A percentile compares a stretch with the other conserved stretches of the same genome.
Conservation (phyloP, 2,329 filamentous ascomycete genomes). For the Capronia coronata region DNA sequence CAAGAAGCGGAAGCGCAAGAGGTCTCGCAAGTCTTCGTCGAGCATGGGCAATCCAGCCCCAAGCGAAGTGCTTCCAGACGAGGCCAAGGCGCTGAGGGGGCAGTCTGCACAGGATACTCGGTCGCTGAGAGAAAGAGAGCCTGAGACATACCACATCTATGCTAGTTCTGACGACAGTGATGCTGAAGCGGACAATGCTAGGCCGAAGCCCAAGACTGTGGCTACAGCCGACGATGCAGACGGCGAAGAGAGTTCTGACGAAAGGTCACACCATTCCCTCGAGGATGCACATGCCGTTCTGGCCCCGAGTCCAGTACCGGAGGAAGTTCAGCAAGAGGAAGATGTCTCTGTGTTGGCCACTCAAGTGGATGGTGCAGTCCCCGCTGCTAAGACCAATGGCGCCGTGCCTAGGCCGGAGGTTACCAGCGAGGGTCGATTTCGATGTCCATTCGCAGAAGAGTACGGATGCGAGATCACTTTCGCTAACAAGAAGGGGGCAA, state of each 20-base stretch:
- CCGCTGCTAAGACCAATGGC: not conserved
- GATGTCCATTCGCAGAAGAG: constrained; percentile 18
- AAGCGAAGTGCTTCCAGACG: not conserved
- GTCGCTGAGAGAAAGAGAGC: constrained; percentile 20
- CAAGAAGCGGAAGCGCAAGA: constrained; percentile 8
- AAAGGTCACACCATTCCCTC: not conserved
- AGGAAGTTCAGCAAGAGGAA: not conserved
- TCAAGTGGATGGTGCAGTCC: not conserved
- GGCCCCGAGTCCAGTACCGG: not conserved
- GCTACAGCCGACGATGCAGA: not conserved
- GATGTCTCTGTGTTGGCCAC: not conserved
- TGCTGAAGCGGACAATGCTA: not conserved
- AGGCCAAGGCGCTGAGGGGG: not conserved
- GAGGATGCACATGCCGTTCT: not conserved
- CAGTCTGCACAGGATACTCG: not conserved
- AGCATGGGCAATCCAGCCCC: not conserved
- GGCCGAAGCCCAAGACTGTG: not conserved
- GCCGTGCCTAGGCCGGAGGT: not conserved
- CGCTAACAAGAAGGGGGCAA: constrained; percentile 8
- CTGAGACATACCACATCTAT: constrained; percentile 26
- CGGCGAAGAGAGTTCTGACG: not conserved
- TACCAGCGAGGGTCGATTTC: constrained; percentile 10
- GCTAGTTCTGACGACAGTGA: constrained; percentile 18
- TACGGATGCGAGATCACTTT: constrained; percentile 22
- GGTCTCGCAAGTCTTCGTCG: not conserved